Evolutionary conservation across 1,284 basidiomycete genomes (phyloP), one percentile per base, ranked within the genome.

Genomic region (Malassezia cuniculi): DNA sequence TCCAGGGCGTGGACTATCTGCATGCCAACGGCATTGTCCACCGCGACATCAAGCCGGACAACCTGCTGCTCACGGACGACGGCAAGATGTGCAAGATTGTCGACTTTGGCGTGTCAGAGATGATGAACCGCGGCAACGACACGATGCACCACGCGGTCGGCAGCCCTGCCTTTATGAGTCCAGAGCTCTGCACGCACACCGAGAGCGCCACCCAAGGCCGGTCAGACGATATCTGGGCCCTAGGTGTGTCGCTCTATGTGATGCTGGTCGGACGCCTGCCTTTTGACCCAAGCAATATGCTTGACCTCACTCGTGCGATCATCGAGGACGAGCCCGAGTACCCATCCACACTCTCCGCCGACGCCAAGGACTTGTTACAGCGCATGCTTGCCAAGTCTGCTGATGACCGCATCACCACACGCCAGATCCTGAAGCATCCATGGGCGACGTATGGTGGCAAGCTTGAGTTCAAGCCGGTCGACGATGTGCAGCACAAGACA

Each of bases 71-170:
- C 11, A 69, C 68, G 9, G 62, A 64, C n/a, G 69, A 74, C 44
- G 55, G 63, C n/a, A 56, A 65, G 34, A 59, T 62, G 8, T 73
- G 74, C 63, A 76, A 76, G 55, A 67, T 76, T 32, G 74, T 71
- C 50, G 73, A 75, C 48, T 76, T 76, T 57, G 75, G 75, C 20
- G 73, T 76, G 0, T 74, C 72, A 1, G 73, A 76, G 40, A 73
- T 76, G 68, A 74, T 75, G 39, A 50, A 56, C 6, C 62, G 66
- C 18, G 69, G 68, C 10, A 71, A 73, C 39, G 71, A 74, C 52
- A 53, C 55, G 24, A 63, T 72, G 48, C 65, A 65, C 41, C 67
- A 71, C 37, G 65, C 67, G 15, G 71, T 68, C 0, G 75, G 75
- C 0, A 72, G 69, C 54, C 75, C 75, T 0, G 75, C 75, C 0